Conservation (phyloP, 257 asterid species). For the Capsicum rhomboideum region DNA sequence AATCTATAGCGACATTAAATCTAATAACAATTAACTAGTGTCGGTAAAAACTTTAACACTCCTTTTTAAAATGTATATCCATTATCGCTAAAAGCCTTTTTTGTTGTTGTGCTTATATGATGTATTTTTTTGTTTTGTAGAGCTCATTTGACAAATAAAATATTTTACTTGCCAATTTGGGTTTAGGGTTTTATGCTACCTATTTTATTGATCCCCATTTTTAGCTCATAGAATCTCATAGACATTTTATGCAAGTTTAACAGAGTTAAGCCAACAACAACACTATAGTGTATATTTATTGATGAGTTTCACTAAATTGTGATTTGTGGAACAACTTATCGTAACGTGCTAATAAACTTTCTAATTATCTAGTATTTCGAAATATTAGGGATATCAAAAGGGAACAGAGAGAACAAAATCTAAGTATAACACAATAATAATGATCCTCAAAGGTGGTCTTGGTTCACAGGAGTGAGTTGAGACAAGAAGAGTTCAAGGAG, state of each 20-base stretch:
- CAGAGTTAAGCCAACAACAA: not conserved
- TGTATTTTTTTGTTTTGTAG: not conserved
- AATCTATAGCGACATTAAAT: too few species aligned
- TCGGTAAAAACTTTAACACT: too few species aligned
- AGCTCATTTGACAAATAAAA: not conserved
- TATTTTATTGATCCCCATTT: not conserved
- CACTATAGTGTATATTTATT: not conserved
- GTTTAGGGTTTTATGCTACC: too few species aligned
- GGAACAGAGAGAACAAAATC: not conserved
- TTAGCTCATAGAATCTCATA: not conserved
- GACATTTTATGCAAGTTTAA: not conserved
- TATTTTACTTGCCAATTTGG: not conserved
- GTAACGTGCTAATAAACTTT: not conserved
- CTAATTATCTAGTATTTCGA: not conserved
- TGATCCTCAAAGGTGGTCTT: conserved; percentile 21
- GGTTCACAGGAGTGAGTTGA: conserved; percentile 51
- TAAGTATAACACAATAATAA: not conserved
- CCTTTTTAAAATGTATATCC: too few species aligned
- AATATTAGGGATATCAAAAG: not conserved
- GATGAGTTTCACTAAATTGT: not conserved
- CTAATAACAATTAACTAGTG: too few species aligned
- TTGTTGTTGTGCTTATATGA: too few species aligned
- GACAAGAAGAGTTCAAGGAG: conserved; percentile 58
- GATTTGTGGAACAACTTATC: not conserved
- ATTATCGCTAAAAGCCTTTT: too few species aligned